phyloP scores from a whole-genome alignment of 2,329 filamentous ascomycete genomes.

The Cytospora schulzeri region DNA sequence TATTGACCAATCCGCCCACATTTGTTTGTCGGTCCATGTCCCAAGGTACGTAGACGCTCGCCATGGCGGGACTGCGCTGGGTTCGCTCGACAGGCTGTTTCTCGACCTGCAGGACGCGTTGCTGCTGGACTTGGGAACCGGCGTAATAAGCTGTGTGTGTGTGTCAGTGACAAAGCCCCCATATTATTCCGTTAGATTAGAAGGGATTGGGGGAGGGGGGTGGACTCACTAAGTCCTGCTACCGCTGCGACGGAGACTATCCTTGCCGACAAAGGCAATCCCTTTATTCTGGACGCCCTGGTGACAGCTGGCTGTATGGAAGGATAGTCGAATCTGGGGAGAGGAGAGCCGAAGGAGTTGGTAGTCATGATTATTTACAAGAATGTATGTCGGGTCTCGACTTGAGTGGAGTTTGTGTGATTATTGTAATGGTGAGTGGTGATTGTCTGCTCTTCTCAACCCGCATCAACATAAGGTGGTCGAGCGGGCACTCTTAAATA shows the following conservation, averaged over 20 bases:
- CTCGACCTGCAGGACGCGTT: conserved; percentile 7
- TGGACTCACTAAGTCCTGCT: conserved; percentile 22
- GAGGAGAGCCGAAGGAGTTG: conserved; percentile 27
- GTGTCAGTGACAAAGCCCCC: background rate
- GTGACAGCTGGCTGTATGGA: conserved; percentile 22
- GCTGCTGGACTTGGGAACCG: conserved; percentile 13
- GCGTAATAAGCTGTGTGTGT: conserved; percentile 20
- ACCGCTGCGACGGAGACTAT: conserved; percentile 23
- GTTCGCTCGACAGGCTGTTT: background rate
- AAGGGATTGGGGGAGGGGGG: background rate
- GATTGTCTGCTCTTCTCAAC: conserved; percentile 23
- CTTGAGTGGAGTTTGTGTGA: background rate
- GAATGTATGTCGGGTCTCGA: background rate
- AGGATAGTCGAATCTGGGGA: conserved; percentile 28
- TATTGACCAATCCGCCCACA: background rate
- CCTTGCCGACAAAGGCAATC: conserved; percentile 19
- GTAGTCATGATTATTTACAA: conserved; percentile 23
- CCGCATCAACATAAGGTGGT: conserved; percentile 11
- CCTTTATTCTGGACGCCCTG: conserved; percentile 22
- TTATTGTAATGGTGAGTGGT: conserved; percentile 13
- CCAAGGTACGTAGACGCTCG: conserved; percentile 16
- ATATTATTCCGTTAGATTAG: no score
- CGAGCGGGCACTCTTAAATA: conserved; percentile 25
- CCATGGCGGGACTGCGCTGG: background rate
- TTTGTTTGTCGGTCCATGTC: conserved; percentile 4